Evolutionary conservation across 805 yeast species (phyloP), one percentile per base, ranked within the genome.

Genomic region (Priceomyces medius): DNA sequence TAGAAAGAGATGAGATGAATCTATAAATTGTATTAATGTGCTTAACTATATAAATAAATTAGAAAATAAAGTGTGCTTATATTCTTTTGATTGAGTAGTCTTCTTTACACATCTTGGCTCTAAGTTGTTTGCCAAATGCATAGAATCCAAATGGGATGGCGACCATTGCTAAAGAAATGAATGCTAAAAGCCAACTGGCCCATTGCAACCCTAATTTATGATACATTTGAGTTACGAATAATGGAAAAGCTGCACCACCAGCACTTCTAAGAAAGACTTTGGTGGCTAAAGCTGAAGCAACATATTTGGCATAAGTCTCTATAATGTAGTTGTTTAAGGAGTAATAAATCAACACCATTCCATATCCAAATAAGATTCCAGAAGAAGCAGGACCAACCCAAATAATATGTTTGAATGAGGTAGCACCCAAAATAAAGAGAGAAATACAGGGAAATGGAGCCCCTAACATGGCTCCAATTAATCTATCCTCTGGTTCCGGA

Each of bases 201-300:
- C 93, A 85, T 48, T 81, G 82, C 39, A 85, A 66, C 4, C 91
- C 91, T 54, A 85, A 63, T 40, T 70, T 79, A 46, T 77, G 77
- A 60, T 85, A 85, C 91, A 85, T 85, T 63, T 84, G 91, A 28
- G 81, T 79, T n/a, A 85, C 79, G 58, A 85, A 85, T 50, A 85
- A 68, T 45, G 91, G 90, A 76, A 85, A 84, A 0, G 89, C 91
- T 20, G 89, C 91, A 69, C 93, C 95, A 55, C 89, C 90, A 16
- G 88, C 85, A 52, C 84, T 76, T 72, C 95, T 77, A 52, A 85
- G 68, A 54, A 85, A 85, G 21, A 85, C 91, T 58, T 85, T 85
- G 3, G 91, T 84, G 12, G 91, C 91, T 51, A 85, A 71, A 0
- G 93, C 93, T 44, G 83, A 74, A 7, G 93, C 88, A 4, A 91